Evolutionary conservation across 768 basidiomycete species (phyloP).

Genomic region (Russula foetens): DNA sequence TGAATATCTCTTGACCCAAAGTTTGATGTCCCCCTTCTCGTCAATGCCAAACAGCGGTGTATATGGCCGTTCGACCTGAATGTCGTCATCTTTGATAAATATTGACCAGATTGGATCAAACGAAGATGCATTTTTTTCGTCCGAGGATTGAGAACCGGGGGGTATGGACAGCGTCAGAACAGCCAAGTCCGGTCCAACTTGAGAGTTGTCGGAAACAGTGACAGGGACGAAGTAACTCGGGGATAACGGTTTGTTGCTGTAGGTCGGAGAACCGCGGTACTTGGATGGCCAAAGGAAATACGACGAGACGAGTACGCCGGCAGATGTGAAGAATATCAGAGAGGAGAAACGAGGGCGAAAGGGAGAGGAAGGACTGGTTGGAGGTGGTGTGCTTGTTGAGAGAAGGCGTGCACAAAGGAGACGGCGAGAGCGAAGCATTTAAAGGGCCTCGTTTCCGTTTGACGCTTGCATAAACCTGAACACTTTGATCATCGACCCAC

Average conservation of each 20-base stretch:
- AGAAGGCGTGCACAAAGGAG: neutral
- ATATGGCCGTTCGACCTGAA: conserved; percentile 81
- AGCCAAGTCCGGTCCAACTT: conserved; percentile 50
- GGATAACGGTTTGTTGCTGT: conserved; percentile 23
- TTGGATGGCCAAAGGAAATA: conserved; percentile 48
- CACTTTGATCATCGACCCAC: neutral
- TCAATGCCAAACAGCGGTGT: conserved; percentile 73
- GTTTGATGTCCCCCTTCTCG: conserved; percentile 52
- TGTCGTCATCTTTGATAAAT: conserved; percentile 80
- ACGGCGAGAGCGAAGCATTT: conserved; percentile 8
- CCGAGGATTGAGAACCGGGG: conserved; percentile 25
- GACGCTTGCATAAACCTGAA: no score
- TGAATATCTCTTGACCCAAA: conserved; percentile 79
- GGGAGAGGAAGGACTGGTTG: neutral
- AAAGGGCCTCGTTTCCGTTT: no score
- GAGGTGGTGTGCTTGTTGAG: neutral
- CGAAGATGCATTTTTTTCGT: conserved; percentile 7
- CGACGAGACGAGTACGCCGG: conserved; percentile 35
- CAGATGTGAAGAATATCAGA: conserved; percentile 29
- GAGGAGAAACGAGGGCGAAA: conserved; percentile 10
- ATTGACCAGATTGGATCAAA: conserved; percentile 57
- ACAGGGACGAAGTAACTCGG: conserved; percentile 44
- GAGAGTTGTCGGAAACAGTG: conserved; percentile 45
- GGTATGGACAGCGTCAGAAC: conserved; percentile 56
- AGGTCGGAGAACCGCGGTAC: conserved; percentile 39